Evolutionary conservation across 1,139 yeast species (phyloP), one percentile per base, ranked within the genome.

Genomic region (Lodderomyces parapsilosis): DNA sequence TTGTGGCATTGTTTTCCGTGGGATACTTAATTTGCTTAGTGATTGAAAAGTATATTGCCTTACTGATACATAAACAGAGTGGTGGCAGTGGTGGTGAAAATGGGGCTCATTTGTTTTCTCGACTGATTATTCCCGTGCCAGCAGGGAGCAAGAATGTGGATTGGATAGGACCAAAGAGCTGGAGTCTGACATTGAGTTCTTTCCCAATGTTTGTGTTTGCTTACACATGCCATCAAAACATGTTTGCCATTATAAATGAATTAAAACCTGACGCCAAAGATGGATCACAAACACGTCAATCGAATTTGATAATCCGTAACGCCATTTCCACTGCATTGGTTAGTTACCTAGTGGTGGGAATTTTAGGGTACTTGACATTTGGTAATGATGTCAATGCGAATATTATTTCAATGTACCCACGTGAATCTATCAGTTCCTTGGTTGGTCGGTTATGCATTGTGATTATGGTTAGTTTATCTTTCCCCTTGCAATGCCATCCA

Each of bases 131-230:
- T n/a, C 56, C 62, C 0, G 46, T 48, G 10, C 49, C 53, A 6
- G 52, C 54, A 8, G 33, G 33, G 4, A 15, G 19, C 18, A 52
- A 54, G 17, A 49, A 54, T 8, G 49, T 69, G 20, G 64, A 62
- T 40, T 58, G 62, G 55, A 36, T 62, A 28, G 77, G 78, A 5
- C 78, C 78, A 0, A 53, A 65, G 18, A 67, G 74, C 13, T 47
- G 64, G 50, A 61, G 59, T 42, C 56, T 60, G 18, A 71, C 78
- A 6, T 56, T 73, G 43, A 52, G 65, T 23, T 68, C 96, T 4
- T 80, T 93, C 56, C 95, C 96, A n/a, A 86, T 93, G 51, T 80
- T 93, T 45, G 86, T 93, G 14, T 89, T 94, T 68, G 98, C 98
- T 3, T 94, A 81, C 63, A 91, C 98, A 0, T 95, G 98, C 49